Conservation (phyloP, 192 early-diverging fungal genomes). For the Mortierella hygrophila region DNA sequence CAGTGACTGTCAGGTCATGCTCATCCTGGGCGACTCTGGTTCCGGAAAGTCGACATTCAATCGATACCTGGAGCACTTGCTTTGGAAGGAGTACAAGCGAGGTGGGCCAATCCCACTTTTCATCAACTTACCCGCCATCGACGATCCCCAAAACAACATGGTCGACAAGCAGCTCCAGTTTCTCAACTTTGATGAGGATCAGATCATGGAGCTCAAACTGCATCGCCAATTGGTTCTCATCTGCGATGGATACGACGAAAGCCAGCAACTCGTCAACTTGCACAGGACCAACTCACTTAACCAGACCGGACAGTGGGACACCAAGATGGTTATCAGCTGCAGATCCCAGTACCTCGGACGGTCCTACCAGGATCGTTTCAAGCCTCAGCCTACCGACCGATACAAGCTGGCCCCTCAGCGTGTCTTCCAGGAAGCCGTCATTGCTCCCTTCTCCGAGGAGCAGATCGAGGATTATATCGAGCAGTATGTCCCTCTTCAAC, state of each 20-base stretch:
- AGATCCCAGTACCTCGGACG: background rate
- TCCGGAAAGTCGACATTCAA: constrained; percentile 5
- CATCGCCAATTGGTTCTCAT: background rate
- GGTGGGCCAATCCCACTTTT: background rate
- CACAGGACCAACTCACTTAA: constrained; percentile 7
- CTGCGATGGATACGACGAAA: constrained; percentile 4
- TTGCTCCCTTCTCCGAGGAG: background rate
- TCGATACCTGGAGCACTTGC: background rate
- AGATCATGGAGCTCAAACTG: background rate
- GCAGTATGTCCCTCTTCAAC: background rate
- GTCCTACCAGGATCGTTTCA: background rate
- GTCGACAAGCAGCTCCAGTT: background rate
- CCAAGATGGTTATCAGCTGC: constrained; percentile 11
- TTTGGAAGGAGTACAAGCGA: background rate
- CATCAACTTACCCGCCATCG: background rate
- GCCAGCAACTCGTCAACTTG: background rate
- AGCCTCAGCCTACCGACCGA: background rate
- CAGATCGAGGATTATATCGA: constrained; percentile 2
- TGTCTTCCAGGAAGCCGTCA: constrained; percentile 11
- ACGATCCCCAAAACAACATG: background rate
- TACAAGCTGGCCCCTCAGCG: too few species aligned
- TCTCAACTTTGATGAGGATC: constrained; percentile 1
- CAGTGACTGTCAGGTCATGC: background rate
- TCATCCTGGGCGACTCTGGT: constrained; percentile 1
- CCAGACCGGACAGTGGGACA: background rate